Base-by-base conservation (phyloP, 495 filamentous ascomycete genomes). In the Trypethelium eluteriae region DNA sequence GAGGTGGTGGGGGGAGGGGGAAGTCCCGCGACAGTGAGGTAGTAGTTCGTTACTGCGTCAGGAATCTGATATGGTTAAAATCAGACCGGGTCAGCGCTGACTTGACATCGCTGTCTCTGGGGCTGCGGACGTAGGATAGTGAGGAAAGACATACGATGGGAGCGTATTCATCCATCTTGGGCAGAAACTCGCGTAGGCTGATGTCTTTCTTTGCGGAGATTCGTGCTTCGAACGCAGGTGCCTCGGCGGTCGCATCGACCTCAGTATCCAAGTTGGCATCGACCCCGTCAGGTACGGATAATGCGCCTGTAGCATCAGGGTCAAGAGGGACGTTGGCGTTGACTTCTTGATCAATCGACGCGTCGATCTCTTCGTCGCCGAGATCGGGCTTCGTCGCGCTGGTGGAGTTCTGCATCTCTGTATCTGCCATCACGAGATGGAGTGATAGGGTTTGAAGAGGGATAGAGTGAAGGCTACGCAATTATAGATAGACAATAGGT, bases 131-230 rank as follows among this genome's bases (percentile, higher is more conserved):
- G 39, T 57, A n/a, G 49, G 14, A 66, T 35, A 59, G 41, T 18
- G 18, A 14, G 10, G 5, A 62, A 38, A 66, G 66, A 79, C 87
- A 69, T 84, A 98, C 93, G 70, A 98, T 96, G 18, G 94, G 94
- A 57, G 94, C 92, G 79, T 96, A 97, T 70, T 98, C 94, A 73
- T 98, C 94, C 93, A 98, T 98, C 81, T 93, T 96, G 46, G 82
- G 80, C 10, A 98, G 76, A 73, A 98, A 96, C 73, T 97, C 92
- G 68, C 90, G 89, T 65, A 98, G 79, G 18, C 87, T 92, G 1
- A 88, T 89, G 76, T 98, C 94, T 75, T 98, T 98, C 73, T 90
- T 89, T 35, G 86, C 88, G 0, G 90, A 84, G 69, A 82, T 77
- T 4, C 79, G 75, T n/a, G 82, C 70, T 56, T 78, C 77, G n/a